Evolutionary conservation across 768 basidiomycete species (phyloP), one percentile per base, ranked within the genome.

Genomic region (Dentipellis fragilis): DNA sequence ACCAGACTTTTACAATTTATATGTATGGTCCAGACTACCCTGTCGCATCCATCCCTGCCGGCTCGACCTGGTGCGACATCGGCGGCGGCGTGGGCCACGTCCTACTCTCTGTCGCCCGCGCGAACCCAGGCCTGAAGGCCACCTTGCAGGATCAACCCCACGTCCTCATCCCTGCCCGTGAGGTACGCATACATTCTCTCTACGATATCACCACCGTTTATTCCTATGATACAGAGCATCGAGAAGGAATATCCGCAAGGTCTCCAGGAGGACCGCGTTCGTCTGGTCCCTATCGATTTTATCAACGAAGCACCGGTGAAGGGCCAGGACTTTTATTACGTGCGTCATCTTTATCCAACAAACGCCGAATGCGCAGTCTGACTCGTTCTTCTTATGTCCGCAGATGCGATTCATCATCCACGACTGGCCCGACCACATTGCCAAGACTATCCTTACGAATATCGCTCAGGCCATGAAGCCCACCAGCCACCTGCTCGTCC

Each of bases 51-150:
- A 62, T 63, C 11, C 56, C 63, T 3, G 35, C 21, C 1, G 58
- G 47, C 48, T 64, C 68, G 0, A 64, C 64, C 9, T 54, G 72
- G 8, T 67, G 69, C 19, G 71, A 72, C 51, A 62, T 72, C 2
- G 71, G 70, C 14, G 71, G 71, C 46, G 66, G 71, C 9, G 62
- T 69, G n/a, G 72, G 71, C 9, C 59, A 65, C 14, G 64, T 68
- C 37, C 62, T 67, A 14, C 55, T 73, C 14, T 63, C 64, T 2
- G 62, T 73, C 2, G 63, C 62, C 2, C 64, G 65, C 35, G 63
- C 22, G 22, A 59, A 68, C 51, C 64, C 68, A 21, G 51, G 68
- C 22, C 14, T 72, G 17, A 62, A 65, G 42, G 58, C 71, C 7
- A 65, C 64, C 8, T 49, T 71, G 19, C 71, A 71, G 14, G 72